Conservation (phyloP, 2,329 filamentous ascomycete species). For the Apiospora aurea region DNA sequence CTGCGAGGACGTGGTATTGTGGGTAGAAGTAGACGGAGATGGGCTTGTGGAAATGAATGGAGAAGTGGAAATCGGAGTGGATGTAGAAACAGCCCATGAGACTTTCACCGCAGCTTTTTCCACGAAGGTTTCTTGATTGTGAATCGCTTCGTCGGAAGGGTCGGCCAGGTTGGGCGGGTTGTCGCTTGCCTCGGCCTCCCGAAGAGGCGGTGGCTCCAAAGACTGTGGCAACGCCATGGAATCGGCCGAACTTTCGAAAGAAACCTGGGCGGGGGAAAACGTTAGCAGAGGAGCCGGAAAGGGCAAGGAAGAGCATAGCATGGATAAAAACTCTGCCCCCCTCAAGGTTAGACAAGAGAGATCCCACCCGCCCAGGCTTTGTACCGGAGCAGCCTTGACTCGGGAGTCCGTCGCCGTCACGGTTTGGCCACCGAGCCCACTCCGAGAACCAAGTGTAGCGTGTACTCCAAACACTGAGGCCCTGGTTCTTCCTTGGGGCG, state of each 20-base stretch:
- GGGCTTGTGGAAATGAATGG: not conserved
- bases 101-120: constrained; percentile 5
- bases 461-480: constrained; percentile 5
- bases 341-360: constrained; percentile 14
- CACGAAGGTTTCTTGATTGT: constrained; percentile 13
- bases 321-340: constrained; percentile 2
- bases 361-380: constrained; percentile 23
- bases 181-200: not conserved
- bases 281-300: not conserved
- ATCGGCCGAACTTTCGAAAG: constrained; percentile 5
- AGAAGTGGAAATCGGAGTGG: not conserved
- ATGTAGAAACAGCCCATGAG: not conserved
- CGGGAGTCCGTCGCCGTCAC: constrained; percentile 2
- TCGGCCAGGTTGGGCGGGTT: constrained; percentile 7
- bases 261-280: not conserved
- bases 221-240: constrained; percentile 7
- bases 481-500: not conserved
- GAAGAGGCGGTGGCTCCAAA: not conserved
- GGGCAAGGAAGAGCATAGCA: constrained; percentile 14
- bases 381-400: constrained; percentile 19
- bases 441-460: constrained; percentile 2
- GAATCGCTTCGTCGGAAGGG: not conserved
- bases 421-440: not conserved
- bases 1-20: not conserved
- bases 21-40: not conserved